Evolutionary conservation across 345 rosid species (phyloP), one percentile per base, ranked within the genome.

Genomic region (Gossypium arboreum): DNA sequence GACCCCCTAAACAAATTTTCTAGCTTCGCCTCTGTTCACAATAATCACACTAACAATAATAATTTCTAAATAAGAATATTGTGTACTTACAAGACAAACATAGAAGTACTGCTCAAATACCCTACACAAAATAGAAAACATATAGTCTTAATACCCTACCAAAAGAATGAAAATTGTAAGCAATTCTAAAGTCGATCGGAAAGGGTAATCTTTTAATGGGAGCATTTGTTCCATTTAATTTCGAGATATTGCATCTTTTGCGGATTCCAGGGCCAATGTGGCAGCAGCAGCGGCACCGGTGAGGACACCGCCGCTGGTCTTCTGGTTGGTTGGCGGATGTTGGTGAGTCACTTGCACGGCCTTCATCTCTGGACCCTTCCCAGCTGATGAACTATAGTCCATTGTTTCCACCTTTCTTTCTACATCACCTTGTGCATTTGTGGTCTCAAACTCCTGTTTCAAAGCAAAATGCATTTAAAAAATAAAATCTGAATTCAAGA

Each of bases 251-350:
- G 83, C 90, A 64, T 90, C 80, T 84, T 86, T 83, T 63, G 92
- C 89, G 11, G 90, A 83, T 72, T 89, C 77, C 71, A 91, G 85
- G 71, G 89, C 77, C 18, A 83, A 66, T 12, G 82, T 84, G 5
- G 77, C 90, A 4, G 92, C 85, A 0, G 84, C 90, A 8, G 95
- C 94, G 3, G 98, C 95, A 20, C 74, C 84, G 3, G 81, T 75
- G 75, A 91, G 78, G 72, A 89, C 74, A 13, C 90, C 87, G 0
- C 94, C 92, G 74, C 95, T 86, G 55, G 92, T 83, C 52, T 66
- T 78, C 45, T 83, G 61, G 55, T 67, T 70, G 8, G 52, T 47
- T 10, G 47, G 18, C 16, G 83, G 82, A 73, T 74, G 66, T 56
- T 86, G 84, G 59, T 90, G 94, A 71, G 79, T 73, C 63, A 85